Base-by-base conservation (phyloP, 2,329 filamentous ascomycete genomes). In the Pseudocercospora eumusae region DNA sequence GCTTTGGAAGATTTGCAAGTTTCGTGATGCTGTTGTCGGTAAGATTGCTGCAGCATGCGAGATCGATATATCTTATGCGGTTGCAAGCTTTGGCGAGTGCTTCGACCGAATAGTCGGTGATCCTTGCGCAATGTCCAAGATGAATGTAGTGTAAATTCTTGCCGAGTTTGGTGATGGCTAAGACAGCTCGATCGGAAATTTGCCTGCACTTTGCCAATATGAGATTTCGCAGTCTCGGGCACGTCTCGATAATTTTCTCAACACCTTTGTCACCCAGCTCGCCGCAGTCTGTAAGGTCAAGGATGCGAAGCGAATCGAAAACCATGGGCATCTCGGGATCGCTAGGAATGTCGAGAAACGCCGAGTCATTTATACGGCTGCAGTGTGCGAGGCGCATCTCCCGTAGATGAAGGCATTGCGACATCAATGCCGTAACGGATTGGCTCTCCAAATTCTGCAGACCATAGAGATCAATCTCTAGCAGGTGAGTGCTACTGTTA, bases 71-170 rank as follows among this genome's bases (percentile, higher is more conserved):
- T 59, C 95, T 86, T 68, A 99, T 98, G 23, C 95, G 87, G 72
- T 93, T 98, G 81, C 95, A 99, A 57, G 82, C 82, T 68, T 89
- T 88, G 42, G 97, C 92, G 31, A 99, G 82, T 59, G 87, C 88
- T 70, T 90, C 90, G 18, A 99, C 92, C 1, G 92, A 93, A 36
- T 87, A 83, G 73, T 99, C 95, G 0, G 93, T 97, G 72, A 99
- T 93, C 52, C 93, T 87, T 27, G 86, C 86, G 76, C 95, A 99
- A 75, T 99, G 95, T 9, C 95, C 95, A 1, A 99, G 83, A 73
- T 99, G 95, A 57, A 99, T 88, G 75, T 96, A 98, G 76, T 99
- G 95, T 59, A 99, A 80, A 71, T 98, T 99, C 81, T 97, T 98
- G 65, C 93, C 92, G 3, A 99, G 83, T 70, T 86, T 88, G 60